Base-by-base conservation (phyloP, 768 basidiomycete genomes). In the Naganishia antarctica region DNA sequence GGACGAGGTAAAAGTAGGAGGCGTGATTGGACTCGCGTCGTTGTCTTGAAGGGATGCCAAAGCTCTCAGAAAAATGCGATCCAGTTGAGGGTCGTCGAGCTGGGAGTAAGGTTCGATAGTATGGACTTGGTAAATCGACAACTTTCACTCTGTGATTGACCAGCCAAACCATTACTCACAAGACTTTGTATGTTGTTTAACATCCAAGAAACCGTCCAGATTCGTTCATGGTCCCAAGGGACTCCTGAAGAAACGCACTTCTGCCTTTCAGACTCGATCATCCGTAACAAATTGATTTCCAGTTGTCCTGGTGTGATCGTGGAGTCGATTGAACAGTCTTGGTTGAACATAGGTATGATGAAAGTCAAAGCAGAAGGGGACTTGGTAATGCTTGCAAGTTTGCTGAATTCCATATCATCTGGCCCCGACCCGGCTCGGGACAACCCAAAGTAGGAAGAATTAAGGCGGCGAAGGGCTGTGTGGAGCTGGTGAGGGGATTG, bases 271-370 rank as follows among this genome's bases (percentile, higher is more conserved):
- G 4, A 29, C 6, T 51, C 50, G 28, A 51, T 51, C 50, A 51
- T 51, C 15, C 28, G 28, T 31, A 51, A n/a, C 50, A 51, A 37
- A 21, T 51, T 51, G 50, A 51, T 51, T 34, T 51, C 50, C 50
- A 51, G 28, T 31, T 51, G 50, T 13, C 50, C 50, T 13, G 31
- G 29, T 18, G 50, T 51, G 11, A 51, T 31, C 15, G 50, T 31
- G 6, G 28, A 34, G 8, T 31, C n/a, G n/a, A 51, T n/a, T 7
- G 50, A 51, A 51, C 50, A 51, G 28, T 51, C 50, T 21, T 31
- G 31, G 23, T 51, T 51, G 50, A 51, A 51, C 50, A 51, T 51
- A 4, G 31, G 50, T 31, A 31, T 9, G 28, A 51, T 29, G 18
- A 51, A 51, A 29, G 50, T 31, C 31, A 51, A 51, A 18, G 29